Base-by-base conservation (phyloP, 2,329 filamentous ascomycete genomes). In the Atkinsonella hypoxylon region DNA sequence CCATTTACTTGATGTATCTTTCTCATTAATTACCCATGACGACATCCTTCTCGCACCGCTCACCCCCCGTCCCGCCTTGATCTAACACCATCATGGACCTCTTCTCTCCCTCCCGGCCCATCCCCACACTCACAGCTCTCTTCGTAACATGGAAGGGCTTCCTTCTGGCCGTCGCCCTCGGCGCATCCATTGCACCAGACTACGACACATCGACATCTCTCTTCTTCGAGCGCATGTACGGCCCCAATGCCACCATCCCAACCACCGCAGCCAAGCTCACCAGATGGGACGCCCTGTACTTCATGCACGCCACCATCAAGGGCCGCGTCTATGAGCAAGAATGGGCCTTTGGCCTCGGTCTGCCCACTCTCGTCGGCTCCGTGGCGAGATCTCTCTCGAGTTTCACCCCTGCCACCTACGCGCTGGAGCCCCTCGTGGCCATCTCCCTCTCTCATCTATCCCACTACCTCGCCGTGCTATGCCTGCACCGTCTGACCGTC, bases 211-310 rank as follows among this genome's bases (percentile, higher is more conserved):
- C 86, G 7, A 83, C 78, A 7, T 75, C 75, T 39, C 60, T 75
- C 68, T 62, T 70, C 55, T 65, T 74, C 55, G 58, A 63, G 50
- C 56, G 57, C 50, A 45, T 67, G 56, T 54, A 68, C 58, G 61
- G 60, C 51, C 51, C 59, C 50, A 59, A 63, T 47, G 51, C 70
- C 12, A 61, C 67, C 45, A 67, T 79, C 31, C 59, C 76, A 31
- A 57, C 70, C 11, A 58, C 85, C 2, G 65, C 73, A 18, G 67
- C 74, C 34, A 79, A 79, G 42, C 70, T 93, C 52, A 81, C 82
- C 7, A 76, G 86, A 64, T 94, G 88, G 88, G 88, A 94, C 64
- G 85, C 83, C 32, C 73, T 94, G 57, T 93, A 91, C 65, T 91
- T 83, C 60, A 70, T 83, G 52, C 75, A 81, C 56, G 64, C 73